phyloP scores from a whole-genome alignment of 192 early-diverging fungal species.

The Podila epigama region DNA sequence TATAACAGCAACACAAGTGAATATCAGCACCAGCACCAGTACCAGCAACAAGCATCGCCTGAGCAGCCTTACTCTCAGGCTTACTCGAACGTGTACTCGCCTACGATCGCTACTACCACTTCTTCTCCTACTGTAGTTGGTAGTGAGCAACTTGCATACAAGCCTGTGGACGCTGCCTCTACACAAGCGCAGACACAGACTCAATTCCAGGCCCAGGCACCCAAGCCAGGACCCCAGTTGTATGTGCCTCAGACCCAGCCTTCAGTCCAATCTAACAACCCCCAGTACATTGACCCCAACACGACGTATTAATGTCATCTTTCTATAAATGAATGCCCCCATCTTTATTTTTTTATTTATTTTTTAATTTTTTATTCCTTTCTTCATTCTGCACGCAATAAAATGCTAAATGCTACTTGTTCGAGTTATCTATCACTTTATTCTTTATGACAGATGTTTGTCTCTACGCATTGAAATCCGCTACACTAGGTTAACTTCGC shows the following conservation, averaged over 20 bases:
- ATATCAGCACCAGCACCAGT: background rate
- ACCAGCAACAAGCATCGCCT: too few relatives aligned
- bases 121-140: background rate
- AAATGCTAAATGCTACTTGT: too few relatives aligned
- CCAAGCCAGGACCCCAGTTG: constrained; percentile 23
- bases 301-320: constrained; percentile 11
- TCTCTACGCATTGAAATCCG: too few relatives aligned
- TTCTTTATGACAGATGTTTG: too few relatives aligned
- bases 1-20: background rate
- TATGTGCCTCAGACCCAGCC: background rate
- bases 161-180: background rate
- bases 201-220: background rate
- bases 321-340: too few relatives aligned
- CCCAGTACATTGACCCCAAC: constrained; percentile 7
- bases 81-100: background rate
- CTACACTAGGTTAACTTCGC: too few relatives aligned
- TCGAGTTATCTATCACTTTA: too few relatives aligned
- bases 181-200: background rate
- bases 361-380: too few relatives aligned
- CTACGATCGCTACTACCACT: background rate
- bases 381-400: too few relatives aligned
- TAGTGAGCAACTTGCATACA: background rate
- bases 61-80: too few relatives aligned
- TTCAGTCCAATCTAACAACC: constrained; percentile 9
- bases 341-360: too few relatives aligned